Percentiles rank a stretch among this genome's conserved stretches.
Conservation (phyloP, 2,329 filamentous ascomycete genomes). For the Ceratocystis albifundus region DNA sequence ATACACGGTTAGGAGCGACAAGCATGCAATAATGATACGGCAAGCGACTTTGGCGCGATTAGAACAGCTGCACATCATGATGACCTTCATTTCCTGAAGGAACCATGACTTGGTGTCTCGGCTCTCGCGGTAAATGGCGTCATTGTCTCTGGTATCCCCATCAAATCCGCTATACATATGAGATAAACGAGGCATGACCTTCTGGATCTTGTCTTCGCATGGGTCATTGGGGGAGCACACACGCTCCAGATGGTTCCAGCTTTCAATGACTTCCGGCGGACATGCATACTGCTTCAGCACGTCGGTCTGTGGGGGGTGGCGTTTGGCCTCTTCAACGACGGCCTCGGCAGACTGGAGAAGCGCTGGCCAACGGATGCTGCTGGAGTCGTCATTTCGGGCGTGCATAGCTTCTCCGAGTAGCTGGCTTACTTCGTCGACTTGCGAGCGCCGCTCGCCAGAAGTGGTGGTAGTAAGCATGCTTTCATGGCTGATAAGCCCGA, state of each 20-base stretch:
- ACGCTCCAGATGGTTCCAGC: not conserved
- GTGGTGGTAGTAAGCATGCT: not conserved
- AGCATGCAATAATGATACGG: constrained; percentile 13
- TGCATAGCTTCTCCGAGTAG: not conserved
- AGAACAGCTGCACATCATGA: constrained; percentile 14
- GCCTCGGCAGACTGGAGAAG: constrained; percentile 9
- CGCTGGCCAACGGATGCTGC: constrained; percentile 3
- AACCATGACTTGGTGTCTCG: constrained; percentile 3
- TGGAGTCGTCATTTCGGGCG: not conserved
- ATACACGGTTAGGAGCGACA: constrained; percentile 16
- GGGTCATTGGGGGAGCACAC: not conserved
- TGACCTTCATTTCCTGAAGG: constrained; percentile 12
- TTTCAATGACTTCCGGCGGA: not conserved
- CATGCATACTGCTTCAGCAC: constrained; percentile 9
- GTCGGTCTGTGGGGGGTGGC: not conserved
- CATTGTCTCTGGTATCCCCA: not conserved
- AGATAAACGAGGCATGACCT: constrained; percentile 5
- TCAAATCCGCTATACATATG: constrained; percentile 5
- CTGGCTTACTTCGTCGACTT: not conserved
- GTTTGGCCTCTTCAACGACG: constrained; percentile 1
- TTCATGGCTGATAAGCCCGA: not conserved
- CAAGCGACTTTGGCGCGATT: not conserved
- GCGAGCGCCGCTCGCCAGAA: not conserved
- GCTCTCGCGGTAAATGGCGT: not conserved
- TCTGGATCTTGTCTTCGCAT: constrained; percentile 11